Evolutionary conservation across 2,329 filamentous ascomycete genomes (phyloP).

Genomic region (Onygenales sp.): DNA sequence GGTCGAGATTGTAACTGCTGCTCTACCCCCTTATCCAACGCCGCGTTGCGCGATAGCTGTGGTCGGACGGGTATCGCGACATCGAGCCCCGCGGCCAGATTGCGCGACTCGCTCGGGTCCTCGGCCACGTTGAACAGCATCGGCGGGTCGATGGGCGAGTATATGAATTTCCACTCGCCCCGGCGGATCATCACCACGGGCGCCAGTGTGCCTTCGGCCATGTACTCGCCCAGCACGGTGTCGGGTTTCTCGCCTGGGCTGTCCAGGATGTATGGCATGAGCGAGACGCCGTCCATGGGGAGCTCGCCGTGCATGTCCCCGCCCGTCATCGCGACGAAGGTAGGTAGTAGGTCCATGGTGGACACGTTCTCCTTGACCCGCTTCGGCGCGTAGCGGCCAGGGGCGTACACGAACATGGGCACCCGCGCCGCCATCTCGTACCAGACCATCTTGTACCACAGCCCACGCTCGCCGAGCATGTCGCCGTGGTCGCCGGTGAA

Average conservation of each 20-base stretch:
- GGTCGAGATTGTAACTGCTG: constrained; percentile 8
- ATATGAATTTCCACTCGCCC: constrained; percentile 83
- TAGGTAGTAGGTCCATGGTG: constrained; percentile 82
- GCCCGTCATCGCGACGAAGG: constrained; percentile 73
- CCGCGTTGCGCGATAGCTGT: constrained; percentile 25
- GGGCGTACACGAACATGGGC: constrained; percentile 75
- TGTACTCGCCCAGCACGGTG: constrained; percentile 91
- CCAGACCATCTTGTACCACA: constrained; percentile 98
- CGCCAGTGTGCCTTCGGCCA: constrained; percentile 80
- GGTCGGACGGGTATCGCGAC: constrained; percentile 28
- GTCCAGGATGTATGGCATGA: constrained; percentile 64
- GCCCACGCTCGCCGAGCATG: constrained; percentile 83
- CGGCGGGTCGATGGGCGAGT: constrained; percentile 71
- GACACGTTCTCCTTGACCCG: constrained; percentile 77
- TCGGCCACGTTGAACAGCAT: constrained; percentile 71
- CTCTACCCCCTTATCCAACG: constrained; percentile 20
- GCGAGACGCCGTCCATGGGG: constrained; percentile 77
- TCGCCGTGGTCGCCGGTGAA: constrained; percentile 93
- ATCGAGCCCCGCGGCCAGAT: constrained; percentile 43
- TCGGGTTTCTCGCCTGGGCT: constrained; percentile 56
- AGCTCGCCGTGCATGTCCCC: constrained; percentile 58
- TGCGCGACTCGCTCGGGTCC: constrained; percentile 69
- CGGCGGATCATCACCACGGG: constrained; percentile 92
- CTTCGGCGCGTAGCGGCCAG: constrained; percentile 63
- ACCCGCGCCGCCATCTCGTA: constrained; percentile 87